These are phyloP conservation scores for Yarrowia divulgata DNA, from an alignment of 805 yeast species.

Conservation along the genomic window DNA sequence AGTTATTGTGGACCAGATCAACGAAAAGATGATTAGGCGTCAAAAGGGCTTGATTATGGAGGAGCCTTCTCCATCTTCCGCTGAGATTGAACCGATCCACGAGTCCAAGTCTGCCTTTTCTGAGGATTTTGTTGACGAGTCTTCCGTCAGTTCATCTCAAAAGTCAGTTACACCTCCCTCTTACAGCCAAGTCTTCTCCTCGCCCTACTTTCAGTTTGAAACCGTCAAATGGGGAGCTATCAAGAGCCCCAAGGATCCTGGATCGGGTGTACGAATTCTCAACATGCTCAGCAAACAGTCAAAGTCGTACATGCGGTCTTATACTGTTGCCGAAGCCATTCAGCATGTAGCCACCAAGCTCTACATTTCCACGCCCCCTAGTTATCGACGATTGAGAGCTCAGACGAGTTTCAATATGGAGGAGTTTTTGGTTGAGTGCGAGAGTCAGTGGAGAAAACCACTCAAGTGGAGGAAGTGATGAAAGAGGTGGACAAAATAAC, in stretches of 20 bases:
- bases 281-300: neutral
- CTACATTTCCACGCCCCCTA: conserved; percentile 11
- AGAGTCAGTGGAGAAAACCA: neutral
- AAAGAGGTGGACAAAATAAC: too few relatives aligned
- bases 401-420: conserved; percentile 27
- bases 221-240: conserved; percentile 29
- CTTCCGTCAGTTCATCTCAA: neutral
- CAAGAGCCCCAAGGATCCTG: conserved; percentile 20
- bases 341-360: conserved; percentile 12
- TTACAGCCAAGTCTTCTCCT: neutral
- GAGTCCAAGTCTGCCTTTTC: neutral
- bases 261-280: conserved; percentile 20
- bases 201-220: conserved; percentile 24
- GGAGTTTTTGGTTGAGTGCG: neutral
- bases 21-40: neutral
- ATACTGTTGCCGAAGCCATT: conserved; percentile 3
- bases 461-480: conserved; percentile 1
- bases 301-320: neutral
- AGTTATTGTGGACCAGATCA: neutral
- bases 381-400: conserved; percentile 3
- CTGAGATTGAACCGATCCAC: neutral
- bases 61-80: neutral
- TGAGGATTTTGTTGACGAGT: neutral
- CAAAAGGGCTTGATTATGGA: neutral
- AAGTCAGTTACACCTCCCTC: neutral